phyloP scores from a whole-genome alignment of 2,329 filamentous ascomycete genomes.

The Ascochyta fabae region DNA sequence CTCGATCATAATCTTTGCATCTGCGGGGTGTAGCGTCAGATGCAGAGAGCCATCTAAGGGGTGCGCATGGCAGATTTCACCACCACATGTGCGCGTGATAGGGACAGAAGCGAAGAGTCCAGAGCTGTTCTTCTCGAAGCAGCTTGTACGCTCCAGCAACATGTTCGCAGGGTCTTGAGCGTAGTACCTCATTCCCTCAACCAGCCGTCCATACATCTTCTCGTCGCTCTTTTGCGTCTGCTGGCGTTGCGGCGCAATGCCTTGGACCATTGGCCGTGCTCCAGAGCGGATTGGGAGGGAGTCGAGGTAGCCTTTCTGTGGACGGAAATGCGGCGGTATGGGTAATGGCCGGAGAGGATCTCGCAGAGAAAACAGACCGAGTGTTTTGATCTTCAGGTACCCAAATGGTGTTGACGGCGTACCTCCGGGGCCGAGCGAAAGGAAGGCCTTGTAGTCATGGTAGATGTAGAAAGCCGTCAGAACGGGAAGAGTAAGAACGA shows the following conservation, averaged over 20 bases:
- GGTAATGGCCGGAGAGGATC: constrained; percentile 70
- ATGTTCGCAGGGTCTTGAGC: constrained; percentile 34
- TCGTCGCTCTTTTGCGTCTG: constrained; percentile 69
- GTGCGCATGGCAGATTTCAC: constrained; percentile 85
- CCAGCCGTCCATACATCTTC: constrained; percentile 51
- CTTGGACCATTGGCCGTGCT: constrained; percentile 70
- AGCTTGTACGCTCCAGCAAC: constrained; percentile 66
- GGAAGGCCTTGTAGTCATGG: constrained; percentile 77
- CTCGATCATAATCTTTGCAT: constrained; percentile 73
- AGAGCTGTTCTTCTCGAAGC: constrained; percentile 82
- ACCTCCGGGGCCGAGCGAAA: constrained; percentile 79
- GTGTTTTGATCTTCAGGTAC: constrained; percentile 75
- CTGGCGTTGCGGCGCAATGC: constrained; percentile 84
- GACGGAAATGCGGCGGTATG: constrained; percentile 59
- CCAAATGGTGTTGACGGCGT: constrained; percentile 76
- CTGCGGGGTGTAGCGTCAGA: constrained; percentile 78
- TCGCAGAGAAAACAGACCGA: constrained; percentile 73
- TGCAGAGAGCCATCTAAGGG: constrained; percentile 78
- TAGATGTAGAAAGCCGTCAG: constrained; percentile 55
- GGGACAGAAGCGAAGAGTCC: constrained; percentile 74
- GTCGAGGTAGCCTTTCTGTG: constrained; percentile 65
- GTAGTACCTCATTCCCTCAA: constrained; percentile 27
- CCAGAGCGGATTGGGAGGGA: constrained; percentile 67
- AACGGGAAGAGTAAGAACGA: constrained; percentile 37
- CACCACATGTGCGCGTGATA: constrained; percentile 73